Base-by-base conservation (phyloP, 441 rosid genomes). In the Sinapis alba region DNA sequence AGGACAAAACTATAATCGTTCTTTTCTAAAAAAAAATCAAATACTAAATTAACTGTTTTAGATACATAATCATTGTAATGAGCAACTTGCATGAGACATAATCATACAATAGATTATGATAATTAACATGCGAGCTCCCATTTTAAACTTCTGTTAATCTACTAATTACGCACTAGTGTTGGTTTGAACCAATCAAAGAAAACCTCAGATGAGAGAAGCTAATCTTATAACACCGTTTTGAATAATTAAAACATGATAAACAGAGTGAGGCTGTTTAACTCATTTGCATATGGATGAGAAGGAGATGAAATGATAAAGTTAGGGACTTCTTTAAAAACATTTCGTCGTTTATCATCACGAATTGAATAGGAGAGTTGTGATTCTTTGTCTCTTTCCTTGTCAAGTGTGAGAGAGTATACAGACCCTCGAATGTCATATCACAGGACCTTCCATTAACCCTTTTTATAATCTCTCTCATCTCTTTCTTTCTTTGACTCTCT, bases 351-450 rank as follows among this genome's bases (percentile, higher is more conserved):
- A 9, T 4, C 21, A 76, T 78, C 81, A 72, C 68, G 68, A 59
- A 65, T 59, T 77, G 74, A 78, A 62, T 72, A 72, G 16, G 1
- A 78, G 70, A 5, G 67, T 27, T n/a, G 32, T 68, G 47, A 30
- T 30, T 68, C 15, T 53, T 50, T 78, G 43, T 79, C 78, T 62
- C 53, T 79, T 50, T 74, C 64, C 69, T 58, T 36, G 82, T 69
- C 68, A 64, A 63, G 72, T 73, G 57, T 62, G 74, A 64, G 70
- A 56, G 20, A 64, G 70, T 69, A 53, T 3, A 72, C 61, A 71
- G 78, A 68, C 53, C 56, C 67, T 72, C 67, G 67, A 73, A 68
- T 73, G 81, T 73, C 81, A 43, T 56, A 68, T 68, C 65, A 54
- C 6, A 58, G 15, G 75, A 68, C 76, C 73, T 74, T 72, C 73